Evolutionary conservation across 1,284 basidiomycete species (phyloP).

Genomic region (Amylostereum areolatum): DNA sequence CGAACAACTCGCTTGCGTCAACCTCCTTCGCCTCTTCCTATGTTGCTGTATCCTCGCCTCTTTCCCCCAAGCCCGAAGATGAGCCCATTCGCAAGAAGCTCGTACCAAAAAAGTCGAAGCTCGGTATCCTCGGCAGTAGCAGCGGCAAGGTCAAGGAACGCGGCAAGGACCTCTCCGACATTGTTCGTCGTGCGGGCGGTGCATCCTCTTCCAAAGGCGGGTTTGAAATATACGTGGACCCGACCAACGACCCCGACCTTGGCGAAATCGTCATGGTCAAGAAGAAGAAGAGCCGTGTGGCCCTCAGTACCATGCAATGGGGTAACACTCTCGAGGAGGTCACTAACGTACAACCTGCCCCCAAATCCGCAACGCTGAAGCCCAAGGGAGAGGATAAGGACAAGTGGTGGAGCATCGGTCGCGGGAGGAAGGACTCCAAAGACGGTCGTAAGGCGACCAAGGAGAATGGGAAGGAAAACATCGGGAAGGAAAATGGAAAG

Average conservation of each 20-base stretch:
- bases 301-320: slow-evolving; percentile 59
- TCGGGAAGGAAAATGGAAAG: background rate
- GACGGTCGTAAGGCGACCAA: slow-evolving; percentile 24
- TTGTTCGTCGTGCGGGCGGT: slow-evolving; percentile 50
- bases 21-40: slow-evolving; percentile 23
- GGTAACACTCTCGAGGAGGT: slow-evolving; percentile 42
- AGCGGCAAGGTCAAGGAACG: slow-evolving; percentile 29
- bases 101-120: slow-evolving; percentile 72
- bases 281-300: slow-evolving; percentile 69
- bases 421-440: slow-evolving; percentile 64
- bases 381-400: slow-evolving; percentile 55
- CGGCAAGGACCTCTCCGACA: slow-evolving; percentile 53
- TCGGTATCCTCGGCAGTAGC: slow-evolving; percentile 42
- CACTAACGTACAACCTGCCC: slow-evolving; percentile 46
- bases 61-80: slow-evolving; percentile 25
- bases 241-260: slow-evolving; percentile 54
- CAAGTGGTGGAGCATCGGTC: slow-evolving; percentile 76
- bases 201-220: slow-evolving; percentile 36
- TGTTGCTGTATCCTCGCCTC: slow-evolving; percentile 23
- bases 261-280: slow-evolving; percentile 69
- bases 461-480: slow-evolving; percentile 29
- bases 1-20: slow-evolving; percentile 20
- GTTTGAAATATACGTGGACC: slow-evolving; percentile 73
- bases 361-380: slow-evolving; percentile 30
- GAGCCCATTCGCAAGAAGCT: slow-evolving; percentile 38